Evolutionary conservation across 768 basidiomycete genomes (phyloP).

Genomic region (Lyophyllum shimeji): DNA sequence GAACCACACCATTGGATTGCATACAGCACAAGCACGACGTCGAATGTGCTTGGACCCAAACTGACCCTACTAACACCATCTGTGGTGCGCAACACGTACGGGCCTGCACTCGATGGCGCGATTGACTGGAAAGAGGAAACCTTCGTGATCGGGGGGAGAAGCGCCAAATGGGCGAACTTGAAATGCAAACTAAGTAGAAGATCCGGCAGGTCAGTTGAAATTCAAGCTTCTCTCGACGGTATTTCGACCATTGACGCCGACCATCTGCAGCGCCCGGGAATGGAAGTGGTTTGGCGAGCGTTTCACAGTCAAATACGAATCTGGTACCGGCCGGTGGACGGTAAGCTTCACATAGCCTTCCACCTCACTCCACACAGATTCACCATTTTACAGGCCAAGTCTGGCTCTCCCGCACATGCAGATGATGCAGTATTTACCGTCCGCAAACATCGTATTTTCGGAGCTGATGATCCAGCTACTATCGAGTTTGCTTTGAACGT

Average conservation of each 20-base stretch:
- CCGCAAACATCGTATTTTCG: conserved; percentile 5
- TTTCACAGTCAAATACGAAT: conserved; percentile 8
- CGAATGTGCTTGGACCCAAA: conserved; percentile 1
- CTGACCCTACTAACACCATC: background rate
- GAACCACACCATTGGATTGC: conserved; percentile 1
- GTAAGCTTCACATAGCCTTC: background rate
- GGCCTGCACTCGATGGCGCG: background rate
- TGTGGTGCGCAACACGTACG: background rate
- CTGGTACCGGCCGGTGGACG: conserved; percentile 3
- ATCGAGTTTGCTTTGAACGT: conserved; percentile 8
- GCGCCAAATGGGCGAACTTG: conserved; percentile 1
- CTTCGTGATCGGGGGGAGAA: conserved; percentile 8
- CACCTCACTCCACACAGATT: background rate
- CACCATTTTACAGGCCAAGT: background rate
- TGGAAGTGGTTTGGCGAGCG: conserved; percentile 12
- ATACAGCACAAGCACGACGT: conserved; percentile 1
- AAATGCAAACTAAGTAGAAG: background rate
- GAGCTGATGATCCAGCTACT: conserved; percentile 6
- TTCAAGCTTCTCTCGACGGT: background rate
- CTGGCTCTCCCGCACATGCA: background rate
- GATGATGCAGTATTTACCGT: conserved; percentile 6
- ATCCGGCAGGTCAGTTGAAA: background rate
- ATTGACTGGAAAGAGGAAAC: conserved; percentile 12
- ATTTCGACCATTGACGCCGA: background rate
- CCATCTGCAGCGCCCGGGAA: conserved; percentile 5